phyloP scores from a whole-genome alignment of 805 yeast genomes.

The Jamesozyma hellenica region DNA sequence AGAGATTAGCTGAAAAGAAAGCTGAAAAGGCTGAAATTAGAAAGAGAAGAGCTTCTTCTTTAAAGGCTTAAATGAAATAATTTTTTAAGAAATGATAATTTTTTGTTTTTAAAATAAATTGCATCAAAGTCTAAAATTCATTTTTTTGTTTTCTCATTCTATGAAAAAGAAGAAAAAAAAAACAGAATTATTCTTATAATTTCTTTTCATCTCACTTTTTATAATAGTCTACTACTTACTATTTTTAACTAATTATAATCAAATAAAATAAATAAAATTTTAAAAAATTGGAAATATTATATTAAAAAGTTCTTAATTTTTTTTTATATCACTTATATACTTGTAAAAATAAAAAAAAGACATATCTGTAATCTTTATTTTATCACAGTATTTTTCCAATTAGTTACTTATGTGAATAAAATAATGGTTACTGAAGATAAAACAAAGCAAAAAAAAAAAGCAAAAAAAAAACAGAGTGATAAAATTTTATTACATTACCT shows the following conservation, averaged over 20 bases:
- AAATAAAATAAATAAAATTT: neutral
- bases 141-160: neutral
- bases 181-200: neutral
- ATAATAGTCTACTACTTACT: too few relatives aligned
- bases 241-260: neutral
- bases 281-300: neutral
- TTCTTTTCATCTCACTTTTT: neutral
- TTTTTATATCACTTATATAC: too few relatives aligned
- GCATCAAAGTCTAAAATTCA: neutral
- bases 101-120: neutral
- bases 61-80: conserved; percentile 57
- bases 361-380: too few relatives aligned
- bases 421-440: neutral
- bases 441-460: neutral
- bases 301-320: too few relatives aligned
- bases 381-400: too few relatives aligned
- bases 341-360: too few relatives aligned
- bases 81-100: neutral
- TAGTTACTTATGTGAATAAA: neutral
- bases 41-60: conserved; percentile 99
- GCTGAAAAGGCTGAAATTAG: conserved; percentile 96
- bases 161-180: neutral
- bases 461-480: neutral
- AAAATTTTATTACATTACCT: conserved; percentile 20
- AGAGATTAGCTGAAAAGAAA: conserved; percentile 96